A percentile compares a stretch with the other conserved stretches of the same genome.
Evolutionary conservation across 2,329 filamentous ascomycete genomes (phyloP).

Genomic region (Aspergillus clavatus): DNA sequence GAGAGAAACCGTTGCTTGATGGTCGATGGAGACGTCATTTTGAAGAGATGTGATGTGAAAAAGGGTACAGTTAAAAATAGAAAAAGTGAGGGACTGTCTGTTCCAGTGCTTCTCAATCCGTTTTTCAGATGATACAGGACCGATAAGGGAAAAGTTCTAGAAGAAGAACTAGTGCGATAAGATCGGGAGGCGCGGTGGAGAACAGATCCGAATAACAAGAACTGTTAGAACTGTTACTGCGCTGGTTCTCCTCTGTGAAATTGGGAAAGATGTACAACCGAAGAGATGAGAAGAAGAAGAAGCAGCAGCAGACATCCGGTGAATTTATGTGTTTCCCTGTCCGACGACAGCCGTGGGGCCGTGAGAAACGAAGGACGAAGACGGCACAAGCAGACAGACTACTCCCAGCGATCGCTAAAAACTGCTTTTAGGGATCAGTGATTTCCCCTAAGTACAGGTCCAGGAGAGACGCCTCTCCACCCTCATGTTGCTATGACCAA

Average conservation of each 20-base stretch:
- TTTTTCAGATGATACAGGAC: constrained; percentile 6
- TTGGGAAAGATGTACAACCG: too few relatives aligned
- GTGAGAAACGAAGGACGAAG: constrained; percentile 2
- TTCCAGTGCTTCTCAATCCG: too few relatives aligned
- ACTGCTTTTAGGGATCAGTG: constrained; percentile 45
- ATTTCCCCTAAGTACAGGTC: constrained; percentile 48
- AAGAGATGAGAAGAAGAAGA: too few relatives aligned
- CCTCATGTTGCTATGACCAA: constrained; percentile 22
- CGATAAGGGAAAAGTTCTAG: constrained; percentile 11
- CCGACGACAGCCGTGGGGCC: constrained; percentile 9
- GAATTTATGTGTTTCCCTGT: constrained; percentile 3
- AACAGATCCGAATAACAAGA: not conserved
- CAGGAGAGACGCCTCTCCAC: constrained; percentile 35
- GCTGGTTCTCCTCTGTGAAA: too few relatives aligned
- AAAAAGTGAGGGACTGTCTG: too few relatives aligned
- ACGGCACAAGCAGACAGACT: not conserved
- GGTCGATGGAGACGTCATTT: constrained; percentile 54
- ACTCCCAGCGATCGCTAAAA: constrained; percentile 42
- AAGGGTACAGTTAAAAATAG: not conserved
- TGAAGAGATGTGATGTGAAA: constrained; percentile 11
- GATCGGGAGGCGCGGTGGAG: constrained; percentile 11
- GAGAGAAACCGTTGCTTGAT: constrained; percentile 71
- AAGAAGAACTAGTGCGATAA: constrained; percentile 18
- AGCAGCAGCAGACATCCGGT: constrained; percentile 1
- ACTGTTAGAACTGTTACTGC: not conserved